phyloP scores from a whole-genome alignment of 2,329 filamentous ascomycete genomes.

The Kalaharituber pfeilii region DNA sequence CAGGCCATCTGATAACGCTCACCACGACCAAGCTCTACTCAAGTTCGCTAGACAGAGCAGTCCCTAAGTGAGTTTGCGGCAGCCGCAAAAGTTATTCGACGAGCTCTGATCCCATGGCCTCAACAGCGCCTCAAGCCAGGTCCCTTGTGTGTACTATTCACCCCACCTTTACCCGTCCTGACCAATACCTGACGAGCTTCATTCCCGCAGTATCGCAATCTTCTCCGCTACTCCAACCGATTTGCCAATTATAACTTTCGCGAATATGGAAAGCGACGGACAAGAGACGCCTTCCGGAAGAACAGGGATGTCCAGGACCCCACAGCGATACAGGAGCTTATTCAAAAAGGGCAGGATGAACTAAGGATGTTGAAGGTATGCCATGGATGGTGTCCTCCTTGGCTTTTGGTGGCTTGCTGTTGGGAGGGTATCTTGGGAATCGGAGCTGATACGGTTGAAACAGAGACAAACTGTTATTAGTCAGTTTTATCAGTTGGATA shows the following conservation, averaged over 20 bases:
- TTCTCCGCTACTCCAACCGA: slow-evolving; percentile 69
- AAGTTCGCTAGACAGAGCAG: too few species aligned
- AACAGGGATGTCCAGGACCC: slow-evolving; percentile 55
- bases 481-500: slow-evolving; percentile 84
- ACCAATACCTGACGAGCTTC: too few species aligned
- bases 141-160: too few species aligned
- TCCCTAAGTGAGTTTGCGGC: too few species aligned
- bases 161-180: too few species aligned
- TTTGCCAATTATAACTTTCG: slow-evolving; percentile 96
- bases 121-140: too few species aligned
- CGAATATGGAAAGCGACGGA: slow-evolving; percentile 84
- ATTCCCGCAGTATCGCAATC: slow-evolving; percentile 76
- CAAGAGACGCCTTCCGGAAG: slow-evolving; percentile 77
- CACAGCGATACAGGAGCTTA: slow-evolving; percentile 64
- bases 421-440: neutral
- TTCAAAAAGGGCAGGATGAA: slow-evolving; percentile 75
- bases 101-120: too few species aligned
- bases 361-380: slow-evolving; percentile 79
- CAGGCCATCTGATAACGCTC: too few species aligned
- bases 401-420: neutral
- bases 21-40: too few species aligned
- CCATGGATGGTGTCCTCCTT: slow-evolving; percentile 11
- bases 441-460: slow-evolving; percentile 9
- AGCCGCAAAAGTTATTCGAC: too few species aligned
- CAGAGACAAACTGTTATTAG: slow-evolving; percentile 89